Evolutionary conservation across 306 rosid species (phyloP).

Genomic region (Quercus dentata): DNA sequence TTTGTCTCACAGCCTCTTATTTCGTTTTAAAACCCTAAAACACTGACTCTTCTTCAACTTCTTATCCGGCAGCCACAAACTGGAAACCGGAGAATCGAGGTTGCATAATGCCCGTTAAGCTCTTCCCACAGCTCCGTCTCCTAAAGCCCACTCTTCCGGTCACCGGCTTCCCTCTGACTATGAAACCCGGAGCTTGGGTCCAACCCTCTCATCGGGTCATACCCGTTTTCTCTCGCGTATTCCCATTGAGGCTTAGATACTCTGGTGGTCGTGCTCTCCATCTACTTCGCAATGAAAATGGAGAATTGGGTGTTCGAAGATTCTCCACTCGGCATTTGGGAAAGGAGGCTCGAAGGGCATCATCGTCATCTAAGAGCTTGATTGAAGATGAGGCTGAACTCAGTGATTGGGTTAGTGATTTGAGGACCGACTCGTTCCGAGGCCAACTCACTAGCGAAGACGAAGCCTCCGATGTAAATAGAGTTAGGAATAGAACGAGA

Average conservation of each 20-base stretch:
- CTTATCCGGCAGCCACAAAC: neutral
- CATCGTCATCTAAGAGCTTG: constrained; percentile 48
- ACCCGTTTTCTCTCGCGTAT: constrained; percentile 44
- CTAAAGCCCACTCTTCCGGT: constrained; percentile 37
- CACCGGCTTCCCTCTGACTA: constrained; percentile 24
- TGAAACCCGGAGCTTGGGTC: constrained; percentile 35
- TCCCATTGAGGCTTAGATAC: constrained; percentile 54
- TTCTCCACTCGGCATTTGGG: constrained; percentile 37
- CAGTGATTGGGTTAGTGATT: constrained; percentile 74
- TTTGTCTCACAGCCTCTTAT: too few relatives aligned
- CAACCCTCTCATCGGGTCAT: constrained; percentile 18
- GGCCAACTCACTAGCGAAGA: constrained; percentile 27
- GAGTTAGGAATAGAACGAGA: constrained; percentile 20
- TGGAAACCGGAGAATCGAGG: neutral
- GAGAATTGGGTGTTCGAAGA: constrained; percentile 23
- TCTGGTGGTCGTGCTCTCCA: constrained; percentile 12
- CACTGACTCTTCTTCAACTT: neutral
- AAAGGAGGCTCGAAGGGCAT: constrained; percentile 17
- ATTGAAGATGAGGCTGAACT: constrained; percentile 84
- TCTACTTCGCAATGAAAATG: constrained; percentile 17
- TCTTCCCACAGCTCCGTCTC: constrained; percentile 61
- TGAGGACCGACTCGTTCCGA: constrained; percentile 38
- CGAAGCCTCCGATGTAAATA: constrained; percentile 32
- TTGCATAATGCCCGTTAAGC: constrained; percentile 46
- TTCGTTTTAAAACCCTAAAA: neutral